phyloP scores from a whole-genome alignment of 2,329 filamentous ascomycete species.

The Diaporthe australafricana region DNA sequence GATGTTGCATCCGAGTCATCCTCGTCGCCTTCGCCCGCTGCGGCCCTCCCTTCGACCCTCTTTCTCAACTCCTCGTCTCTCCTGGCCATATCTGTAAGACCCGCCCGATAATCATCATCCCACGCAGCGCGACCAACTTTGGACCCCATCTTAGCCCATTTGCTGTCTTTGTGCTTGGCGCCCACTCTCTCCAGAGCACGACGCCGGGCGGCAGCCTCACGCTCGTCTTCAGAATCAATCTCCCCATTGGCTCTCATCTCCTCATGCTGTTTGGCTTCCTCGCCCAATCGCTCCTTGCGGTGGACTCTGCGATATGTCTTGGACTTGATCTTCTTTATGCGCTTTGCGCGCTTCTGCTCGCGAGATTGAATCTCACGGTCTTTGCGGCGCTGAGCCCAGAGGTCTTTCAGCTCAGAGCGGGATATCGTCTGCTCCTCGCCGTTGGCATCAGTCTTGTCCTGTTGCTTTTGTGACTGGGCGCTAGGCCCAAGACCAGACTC shows the following conservation, averaged over 20 bases:
- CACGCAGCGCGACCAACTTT: constrained; percentile 83
- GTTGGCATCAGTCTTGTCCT: constrained; percentile 71
- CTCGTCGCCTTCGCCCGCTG: constrained; percentile 46
- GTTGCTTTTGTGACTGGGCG: constrained; percentile 63
- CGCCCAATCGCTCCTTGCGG: constrained; percentile 74
- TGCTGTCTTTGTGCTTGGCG: constrained; percentile 86
- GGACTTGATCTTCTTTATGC: constrained; percentile 99
- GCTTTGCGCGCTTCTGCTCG: constrained; percentile 87
- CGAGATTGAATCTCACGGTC: constrained; percentile 88
- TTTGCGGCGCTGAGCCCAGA: constrained; percentile 79
- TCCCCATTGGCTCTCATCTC: constrained; percentile 66
- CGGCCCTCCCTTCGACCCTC: constrained; percentile 78
- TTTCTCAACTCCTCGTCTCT: constrained; percentile 84
- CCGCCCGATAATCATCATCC: constrained; percentile 87
- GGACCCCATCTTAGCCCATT: constrained; percentile 89
- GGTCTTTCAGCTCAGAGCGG: constrained; percentile 76
- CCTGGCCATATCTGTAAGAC: constrained; percentile 83
- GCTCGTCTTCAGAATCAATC: constrained; percentile 73
- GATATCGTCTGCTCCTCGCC: constrained; percentile 77
- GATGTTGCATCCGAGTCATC: constrained; percentile 62
- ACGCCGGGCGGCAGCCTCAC: constrained; percentile 75
- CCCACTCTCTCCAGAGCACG: constrained; percentile 88
- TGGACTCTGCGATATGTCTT: constrained; percentile 95
- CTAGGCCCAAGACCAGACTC: constrained; percentile 80
- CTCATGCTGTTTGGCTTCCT: constrained; percentile 64